Conservation (phyloP, 2,329 filamentous ascomycete species). For the Myriosclerotinia scirpicola region DNA sequence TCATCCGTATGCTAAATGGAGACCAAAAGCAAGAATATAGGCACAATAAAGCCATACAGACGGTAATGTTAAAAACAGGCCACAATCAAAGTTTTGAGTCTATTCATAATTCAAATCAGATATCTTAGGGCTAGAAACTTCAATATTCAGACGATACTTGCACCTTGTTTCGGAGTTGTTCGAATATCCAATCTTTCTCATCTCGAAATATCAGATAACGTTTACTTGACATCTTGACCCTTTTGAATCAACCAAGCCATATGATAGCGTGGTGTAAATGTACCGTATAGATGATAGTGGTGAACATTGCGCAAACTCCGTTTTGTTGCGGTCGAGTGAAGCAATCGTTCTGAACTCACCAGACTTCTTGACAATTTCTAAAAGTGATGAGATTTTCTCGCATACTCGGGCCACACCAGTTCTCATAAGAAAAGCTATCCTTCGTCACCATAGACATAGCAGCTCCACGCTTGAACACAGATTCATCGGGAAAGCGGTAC, state of each 20-base stretch:
- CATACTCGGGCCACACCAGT: neutral
- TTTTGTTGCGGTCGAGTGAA: neutral
- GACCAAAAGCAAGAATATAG: constrained; percentile 39
- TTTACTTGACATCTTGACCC: neutral
- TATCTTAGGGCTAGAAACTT: neutral
- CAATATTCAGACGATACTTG: neutral
- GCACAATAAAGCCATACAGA: neutral
- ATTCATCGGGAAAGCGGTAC: neutral
- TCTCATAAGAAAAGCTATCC: neutral
- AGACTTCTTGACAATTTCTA: neutral
- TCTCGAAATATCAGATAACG: neutral
- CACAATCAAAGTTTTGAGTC: neutral
- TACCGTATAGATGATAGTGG: neutral
- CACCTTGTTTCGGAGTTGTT: neutral
- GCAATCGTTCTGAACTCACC: neutral
- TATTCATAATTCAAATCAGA: neutral
- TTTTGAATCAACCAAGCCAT: neutral
- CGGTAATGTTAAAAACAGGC: neutral
- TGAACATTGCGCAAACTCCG: neutral
- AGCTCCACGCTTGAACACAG: neutral
- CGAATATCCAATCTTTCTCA: neutral
- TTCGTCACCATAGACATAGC: neutral
- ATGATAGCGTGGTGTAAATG: neutral
- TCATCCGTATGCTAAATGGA: constrained; percentile 48
- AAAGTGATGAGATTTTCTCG: neutral